A percentile compares a stretch with the other conserved stretches of the same genome.
These are phyloP conservation scores for Entomortierella chlamydospora DNA, from an alignment of 192 early-diverging fungal species.

Conservation along the genomic window DNA sequence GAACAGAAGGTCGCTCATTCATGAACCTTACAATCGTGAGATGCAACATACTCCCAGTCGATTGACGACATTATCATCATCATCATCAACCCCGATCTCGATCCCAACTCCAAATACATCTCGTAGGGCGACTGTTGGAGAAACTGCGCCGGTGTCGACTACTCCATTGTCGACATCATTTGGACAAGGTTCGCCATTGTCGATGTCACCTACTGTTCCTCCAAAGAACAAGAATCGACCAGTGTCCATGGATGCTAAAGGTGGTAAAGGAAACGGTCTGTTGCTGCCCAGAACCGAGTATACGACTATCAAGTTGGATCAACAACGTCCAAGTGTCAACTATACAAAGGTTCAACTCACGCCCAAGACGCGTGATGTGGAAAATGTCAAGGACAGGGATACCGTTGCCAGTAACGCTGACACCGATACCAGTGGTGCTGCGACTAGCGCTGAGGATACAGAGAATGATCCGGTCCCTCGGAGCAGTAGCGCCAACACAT, in stretches of 20 bases:
- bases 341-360: too few relatives aligned
- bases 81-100: too few relatives aligned
- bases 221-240: conserved; percentile 35
- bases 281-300: not conserved
- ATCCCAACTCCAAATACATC: not conserved
- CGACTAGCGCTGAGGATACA: not conserved
- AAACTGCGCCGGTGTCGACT: not conserved
- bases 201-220: conserved; percentile 17
- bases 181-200: not conserved
- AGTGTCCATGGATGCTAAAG: conserved; percentile 12
- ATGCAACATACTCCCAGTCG: not conserved
- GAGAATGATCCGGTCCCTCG: not conserved
- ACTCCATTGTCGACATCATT: not conserved
- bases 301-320: conserved; percentile 16
- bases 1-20: not conserved
- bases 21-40: not conserved
- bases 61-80: too few relatives aligned
- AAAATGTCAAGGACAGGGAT: not conserved
- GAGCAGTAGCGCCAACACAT: conserved; percentile 5
- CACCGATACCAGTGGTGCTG: not conserved
- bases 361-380: too few relatives aligned
- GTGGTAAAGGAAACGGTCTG: not conserved
- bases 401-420: not conserved
- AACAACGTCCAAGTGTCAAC: not conserved
- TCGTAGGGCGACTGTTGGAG: conserved; percentile 17